Conservation (phyloP, 2,329 filamentous ascomycete genomes). For the Fusarium solani-melongenae region DNA sequence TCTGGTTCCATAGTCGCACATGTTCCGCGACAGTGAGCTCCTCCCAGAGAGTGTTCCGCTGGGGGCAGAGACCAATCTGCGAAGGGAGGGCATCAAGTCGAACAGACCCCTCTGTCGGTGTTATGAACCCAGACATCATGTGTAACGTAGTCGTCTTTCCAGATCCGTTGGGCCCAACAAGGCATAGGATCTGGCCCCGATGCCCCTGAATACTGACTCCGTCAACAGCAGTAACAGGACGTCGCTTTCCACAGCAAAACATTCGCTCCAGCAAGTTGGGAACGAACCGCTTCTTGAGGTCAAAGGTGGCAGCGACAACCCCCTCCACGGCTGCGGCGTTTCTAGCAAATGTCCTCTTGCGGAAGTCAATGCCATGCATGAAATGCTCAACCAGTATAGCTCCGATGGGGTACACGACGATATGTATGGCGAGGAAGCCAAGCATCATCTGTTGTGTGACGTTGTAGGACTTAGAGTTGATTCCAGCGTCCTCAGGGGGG, state of each 20-base stretch:
- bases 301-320: slow-evolving; percentile 28
- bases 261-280: slow-evolving; percentile 44
- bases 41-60: slow-evolving; percentile 76
- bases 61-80: slow-evolving; percentile 69
- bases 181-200: slow-evolving; percentile 71
- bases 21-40: slow-evolving; percentile 74
- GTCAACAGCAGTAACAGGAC: slow-evolving; percentile 66
- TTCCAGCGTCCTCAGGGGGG: slow-evolving; percentile 3
- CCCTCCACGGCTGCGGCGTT: slow-evolving; percentile 16
- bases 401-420: slow-evolving; percentile 47
- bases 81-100: slow-evolving; percentile 62
- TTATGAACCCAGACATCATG: slow-evolving; percentile 72
- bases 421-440: slow-evolving; percentile 47
- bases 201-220: slow-evolving; percentile 68
- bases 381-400: slow-evolving; percentile 47
- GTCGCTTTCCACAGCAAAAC: slow-evolving; percentile 45
- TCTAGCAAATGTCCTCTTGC: slow-evolving; percentile 40
- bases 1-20: slow-evolving; percentile 69
- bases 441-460: slow-evolving; percentile 46
- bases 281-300: slow-evolving; percentile 49
- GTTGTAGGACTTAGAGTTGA: slow-evolving; percentile 33
- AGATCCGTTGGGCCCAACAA: slow-evolving; percentile 76
- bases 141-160: slow-evolving; percentile 79
- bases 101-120: slow-evolving; percentile 69
- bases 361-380: slow-evolving; percentile 50